Evolutionary conservation across 176 grass and related monocot species (phyloP), one percentile per base, ranked within the genome.

Genomic region (Juncus effusus): DNA sequence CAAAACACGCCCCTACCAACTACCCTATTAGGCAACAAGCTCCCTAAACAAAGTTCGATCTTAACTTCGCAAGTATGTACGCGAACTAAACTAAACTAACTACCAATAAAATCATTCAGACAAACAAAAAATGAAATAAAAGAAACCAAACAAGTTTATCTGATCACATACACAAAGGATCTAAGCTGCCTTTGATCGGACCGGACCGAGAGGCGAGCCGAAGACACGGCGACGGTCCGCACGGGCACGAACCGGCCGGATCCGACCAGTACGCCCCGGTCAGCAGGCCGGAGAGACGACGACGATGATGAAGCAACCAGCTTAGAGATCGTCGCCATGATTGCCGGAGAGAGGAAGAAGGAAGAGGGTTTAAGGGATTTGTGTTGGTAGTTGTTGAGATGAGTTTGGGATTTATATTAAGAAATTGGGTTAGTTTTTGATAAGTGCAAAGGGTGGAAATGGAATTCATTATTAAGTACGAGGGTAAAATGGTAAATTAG

Each of bases 321-420:
- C 63, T 84, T 79, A 5, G 81, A 84, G 40, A 84, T 79, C n/a
- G 81, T 74, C 14, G 81, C 81, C 81, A 84, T 84, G 56, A 42
- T 40, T 13, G n/a, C 7, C 10, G 51, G 2, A 13, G 38, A 28
- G 10, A 44, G 36, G 42, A 66, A 37, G 71, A 37, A 9, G 10
- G n/a, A 51, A 10, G 40, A 13, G 11, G 77, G 42, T 72, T 72
- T 57, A 42, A 39, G 36, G 54, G 4, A 47, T 6, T 47, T 16
- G 36, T 13, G 40, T 15, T 61, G 61, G 37, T 42, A 8, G 67
- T 60, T 42, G 69, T 40, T 60, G 69, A 44, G 68, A 13, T 71
- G 38, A 71, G 42, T 54, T 13, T 53, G 11, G 10, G 36, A 56
- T 70, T 70, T 53, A 56, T 54, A 8, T 19, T 72, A 57, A 58